Percentiles rank a stretch among this genome's conserved stretches.
Evolutionary conservation across 2,329 filamentous ascomycete species (phyloP).

Genomic region (Pseudogymnoascus sp.): DNA sequence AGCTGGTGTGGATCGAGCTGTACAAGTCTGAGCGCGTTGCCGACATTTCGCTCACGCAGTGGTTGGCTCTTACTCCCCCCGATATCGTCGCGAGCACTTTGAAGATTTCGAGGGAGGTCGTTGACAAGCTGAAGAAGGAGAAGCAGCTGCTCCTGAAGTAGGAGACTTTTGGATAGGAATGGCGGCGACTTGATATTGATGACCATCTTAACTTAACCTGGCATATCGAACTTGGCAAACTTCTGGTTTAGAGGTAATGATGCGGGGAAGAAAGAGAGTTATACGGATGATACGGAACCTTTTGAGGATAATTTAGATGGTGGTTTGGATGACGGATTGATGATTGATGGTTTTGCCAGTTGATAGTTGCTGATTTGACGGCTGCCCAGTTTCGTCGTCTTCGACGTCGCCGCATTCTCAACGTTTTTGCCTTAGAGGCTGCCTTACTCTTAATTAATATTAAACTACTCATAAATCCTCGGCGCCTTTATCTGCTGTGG

Average conservation of each 20-base stretch:
- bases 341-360: not conserved
- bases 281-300: not conserved
- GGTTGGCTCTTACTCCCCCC: slow-evolving; percentile 60
- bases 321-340: slow-evolving; percentile 1
- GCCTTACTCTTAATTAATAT: not conserved
- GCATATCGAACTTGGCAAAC: not conserved
- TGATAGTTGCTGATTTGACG: not conserved
- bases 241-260: not conserved
- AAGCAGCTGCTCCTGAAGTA: slow-evolving; percentile 49
- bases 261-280: not conserved
- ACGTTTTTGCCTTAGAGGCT: not conserved
- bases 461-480: not conserved
- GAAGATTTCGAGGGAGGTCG: slow-evolving; percentile 51
- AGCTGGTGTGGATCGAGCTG: slow-evolving; percentile 61
- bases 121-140: slow-evolving; percentile 53
- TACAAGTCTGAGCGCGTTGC: slow-evolving; percentile 61
- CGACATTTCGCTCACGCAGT: slow-evolving; percentile 61
- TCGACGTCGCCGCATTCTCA: not conserved
- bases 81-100: slow-evolving; percentile 54
- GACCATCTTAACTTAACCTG: not conserved
- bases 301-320: not conserved
- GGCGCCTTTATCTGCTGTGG: not conserved
- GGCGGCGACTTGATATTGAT: not conserved
- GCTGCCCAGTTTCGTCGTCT: not conserved
- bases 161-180: not conserved